Evolutionary conservation across 345 rosid species (phyloP).

Genomic region (Arabidopsis thaliana): TAIR10.1 NC_003070.9:23394501-23395000

Average conservation of each 20-base stretch:
- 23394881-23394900: constrained; percentile 29
- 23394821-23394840: neutral
- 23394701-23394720: constrained; percentile 22
- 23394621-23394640: neutral
- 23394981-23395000: neutral
- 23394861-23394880: neutral
- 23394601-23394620: neutral
- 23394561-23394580: neutral
- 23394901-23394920: constrained; percentile 24
- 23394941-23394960: neutral
- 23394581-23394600: neutral
- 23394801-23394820: neutral
- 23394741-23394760: constrained; percentile 14
- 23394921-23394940: neutral
- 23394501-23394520: neutral
- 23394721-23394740: constrained; percentile 25
- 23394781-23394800: neutral
- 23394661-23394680: constrained; percentile 15
- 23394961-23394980: neutral
- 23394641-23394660: neutral
- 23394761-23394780: neutral
- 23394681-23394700: constrained; percentile 6
- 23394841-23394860: neutral
- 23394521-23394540: neutral
- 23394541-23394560: neutral